Percentiles rank a stretch among this genome's conserved stretches.
phyloP scores from a whole-genome alignment of 768 basidiomycete species.

The Kwoniella shandongensis region DNA sequence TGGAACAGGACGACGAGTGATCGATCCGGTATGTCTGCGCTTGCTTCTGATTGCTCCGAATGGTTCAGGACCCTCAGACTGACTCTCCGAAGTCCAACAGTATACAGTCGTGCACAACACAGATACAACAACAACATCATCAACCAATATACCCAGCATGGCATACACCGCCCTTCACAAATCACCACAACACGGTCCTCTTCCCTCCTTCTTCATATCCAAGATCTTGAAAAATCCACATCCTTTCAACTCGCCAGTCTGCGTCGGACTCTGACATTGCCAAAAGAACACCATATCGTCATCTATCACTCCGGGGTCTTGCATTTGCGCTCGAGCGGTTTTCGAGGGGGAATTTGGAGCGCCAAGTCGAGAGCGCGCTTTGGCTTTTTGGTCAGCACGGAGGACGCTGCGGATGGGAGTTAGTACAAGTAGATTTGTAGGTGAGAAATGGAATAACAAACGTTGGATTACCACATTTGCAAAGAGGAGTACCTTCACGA shows the following conservation, averaged over 20 bases:
- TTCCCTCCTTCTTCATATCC: conserved; percentile 46
- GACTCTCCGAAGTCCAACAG: not conserved
- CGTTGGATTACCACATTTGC: conserved; percentile 52
- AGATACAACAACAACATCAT: not conserved
- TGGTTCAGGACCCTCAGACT: not conserved
- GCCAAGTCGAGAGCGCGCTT: conserved; percentile 34
- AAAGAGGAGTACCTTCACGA: conserved; percentile 47
- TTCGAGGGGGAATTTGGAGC: conserved; percentile 2
- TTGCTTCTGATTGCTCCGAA: not conserved
- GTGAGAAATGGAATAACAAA: conserved; percentile 17
- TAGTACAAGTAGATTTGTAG: not conserved
- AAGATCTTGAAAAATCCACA: conserved; percentile 53
- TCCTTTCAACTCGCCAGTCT: conserved; percentile 50
- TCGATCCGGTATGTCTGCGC: conserved; percentile 1
- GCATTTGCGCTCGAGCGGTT: not conserved
- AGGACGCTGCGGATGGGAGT: conserved; percentile 32
- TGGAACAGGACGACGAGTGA: conserved; percentile 7
- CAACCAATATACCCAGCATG: conserved; percentile 14
- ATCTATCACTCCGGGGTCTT: conserved; percentile 14
- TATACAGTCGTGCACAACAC: conserved; percentile 1
- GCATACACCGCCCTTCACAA: not conserved
- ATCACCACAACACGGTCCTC: conserved; percentile 47
- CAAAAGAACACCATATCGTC: conserved; percentile 51
- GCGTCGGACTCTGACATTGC: conserved; percentile 49
- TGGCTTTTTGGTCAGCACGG: conserved; percentile 53